Evolutionary conservation across 805 yeast species (phyloP).

Genomic region (Candida tibetensis): DNA sequence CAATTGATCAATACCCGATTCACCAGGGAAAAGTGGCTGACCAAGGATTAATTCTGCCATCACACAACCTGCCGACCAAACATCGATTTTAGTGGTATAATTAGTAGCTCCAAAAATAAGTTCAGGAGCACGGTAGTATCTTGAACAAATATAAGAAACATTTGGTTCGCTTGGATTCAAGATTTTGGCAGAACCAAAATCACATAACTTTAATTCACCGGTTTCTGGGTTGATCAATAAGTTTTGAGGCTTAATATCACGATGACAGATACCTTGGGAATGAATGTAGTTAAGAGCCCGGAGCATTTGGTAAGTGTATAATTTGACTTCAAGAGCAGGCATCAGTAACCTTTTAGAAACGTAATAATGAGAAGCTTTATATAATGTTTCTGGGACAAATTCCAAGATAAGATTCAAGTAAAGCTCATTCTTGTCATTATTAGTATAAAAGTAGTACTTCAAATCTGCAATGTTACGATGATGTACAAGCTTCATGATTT

Average conservation of each 20-base stretch:
- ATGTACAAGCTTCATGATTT: slow-evolving; percentile 85
- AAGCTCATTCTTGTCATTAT: slow-evolving; percentile 69
- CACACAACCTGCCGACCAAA: slow-evolving; percentile 98
- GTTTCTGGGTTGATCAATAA: slow-evolving; percentile 80
- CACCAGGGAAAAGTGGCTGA: slow-evolving; percentile 97
- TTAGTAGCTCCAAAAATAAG: slow-evolving; percentile 95
- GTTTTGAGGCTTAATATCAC: slow-evolving; percentile 91
- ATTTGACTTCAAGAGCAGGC: slow-evolving; percentile 88
- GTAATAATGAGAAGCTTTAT: slow-evolving; percentile 83
- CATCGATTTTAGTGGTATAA: slow-evolving; percentile 93
- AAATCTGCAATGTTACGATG: slow-evolving; percentile 88
- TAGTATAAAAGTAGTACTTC: slow-evolving; percentile 80
- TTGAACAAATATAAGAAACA: slow-evolving; percentile 92
- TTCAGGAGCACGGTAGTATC: slow-evolving; percentile 97
- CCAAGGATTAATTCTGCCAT: slow-evolving; percentile 96
- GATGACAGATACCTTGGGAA: slow-evolving; percentile 79
- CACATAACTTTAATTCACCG: slow-evolving; percentile 88
- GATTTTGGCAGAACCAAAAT: slow-evolving; percentile 93
- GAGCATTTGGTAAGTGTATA: slow-evolving; percentile 74
- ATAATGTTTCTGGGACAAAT: slow-evolving; percentile 92
- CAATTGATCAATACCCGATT: slow-evolving; percentile 93
- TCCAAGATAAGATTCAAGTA: slow-evolving; percentile 89
- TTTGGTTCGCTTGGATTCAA: slow-evolving; percentile 89
- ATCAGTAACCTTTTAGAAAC: slow-evolving; percentile 69
- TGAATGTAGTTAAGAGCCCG: slow-evolving; percentile 80